A percentile compares a stretch with the other conserved stretches of the same genome.
phyloP scores from a whole-genome alignment of 108 stramenopile genomes.

The Skeletonema costatum region DNA sequence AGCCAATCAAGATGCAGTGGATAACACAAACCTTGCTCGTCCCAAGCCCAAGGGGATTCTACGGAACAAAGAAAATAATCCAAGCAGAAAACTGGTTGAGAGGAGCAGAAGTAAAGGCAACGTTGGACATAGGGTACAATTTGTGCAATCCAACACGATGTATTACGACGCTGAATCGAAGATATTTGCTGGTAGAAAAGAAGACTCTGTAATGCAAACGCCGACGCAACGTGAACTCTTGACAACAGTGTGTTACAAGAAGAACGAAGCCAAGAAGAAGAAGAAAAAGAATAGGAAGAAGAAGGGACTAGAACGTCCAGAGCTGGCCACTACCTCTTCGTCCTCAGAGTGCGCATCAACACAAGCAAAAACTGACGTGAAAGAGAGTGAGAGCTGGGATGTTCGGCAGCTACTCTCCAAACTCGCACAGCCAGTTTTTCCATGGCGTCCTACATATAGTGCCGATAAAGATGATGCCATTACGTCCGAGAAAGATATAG shows the following conservation, averaged over 20 bases:
- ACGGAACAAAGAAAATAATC: too few species aligned
- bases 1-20: background rate
- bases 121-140: background rate
- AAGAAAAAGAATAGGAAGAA: background rate
- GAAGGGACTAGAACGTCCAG: too few species aligned
- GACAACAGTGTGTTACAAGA: too few species aligned
- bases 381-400: background rate
- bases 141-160: background rate
- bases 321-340: too few species aligned
- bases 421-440: background rate
- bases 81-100: background rate
- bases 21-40: too few species aligned
- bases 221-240: background rate
- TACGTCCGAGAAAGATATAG: background rate
- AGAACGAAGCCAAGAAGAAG: too few species aligned
- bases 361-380: too few species aligned
- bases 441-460: background rate
- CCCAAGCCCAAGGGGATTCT: too few species aligned
- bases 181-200: background rate
- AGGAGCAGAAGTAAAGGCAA: background rate
- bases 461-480: too few species aligned
- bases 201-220: background rate
- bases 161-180: background rate
- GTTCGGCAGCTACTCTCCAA: background rate
- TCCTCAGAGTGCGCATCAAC: too few species aligned